Percentiles rank a stretch among this genome's conserved stretches.
These are phyloP conservation scores for Sporobolus alterniflorus DNA, from an alignment of 202 grass and related monocot species.

Conservation along the genomic window DNA sequence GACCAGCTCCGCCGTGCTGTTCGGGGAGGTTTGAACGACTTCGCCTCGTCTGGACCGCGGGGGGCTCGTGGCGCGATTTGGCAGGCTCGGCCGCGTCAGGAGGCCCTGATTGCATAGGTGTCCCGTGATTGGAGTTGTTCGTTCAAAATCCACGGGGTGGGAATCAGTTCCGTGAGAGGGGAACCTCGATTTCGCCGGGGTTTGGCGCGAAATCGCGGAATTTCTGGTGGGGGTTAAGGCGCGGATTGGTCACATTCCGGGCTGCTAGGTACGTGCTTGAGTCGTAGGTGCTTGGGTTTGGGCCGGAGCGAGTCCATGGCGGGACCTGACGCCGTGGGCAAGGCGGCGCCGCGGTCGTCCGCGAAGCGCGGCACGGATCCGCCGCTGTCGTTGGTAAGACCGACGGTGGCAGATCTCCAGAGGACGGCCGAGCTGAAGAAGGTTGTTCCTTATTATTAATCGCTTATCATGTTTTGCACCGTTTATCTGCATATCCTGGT, in stretches of 20 bases:
- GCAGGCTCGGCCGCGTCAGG: neutral
- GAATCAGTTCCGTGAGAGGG: neutral
- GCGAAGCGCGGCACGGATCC: constrained; percentile 67
- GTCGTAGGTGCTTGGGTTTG: neutral
- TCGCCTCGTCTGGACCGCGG: no score
- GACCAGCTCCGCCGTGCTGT: no score
- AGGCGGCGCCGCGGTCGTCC: constrained; percentile 31
- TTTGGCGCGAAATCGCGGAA: neutral
- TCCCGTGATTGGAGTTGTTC: neutral
- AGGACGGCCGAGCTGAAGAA: constrained; percentile 75
- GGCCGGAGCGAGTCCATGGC: constrained; percentile 22
- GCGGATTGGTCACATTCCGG: neutral
- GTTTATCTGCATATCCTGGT: neutral
- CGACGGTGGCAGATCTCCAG: constrained; percentile 68
- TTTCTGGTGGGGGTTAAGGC: neutral
- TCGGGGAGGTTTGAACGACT: no score
- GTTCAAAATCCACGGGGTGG: neutral
- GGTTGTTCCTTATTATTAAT: constrained; percentile 30
- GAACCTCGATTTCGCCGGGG: neutral
- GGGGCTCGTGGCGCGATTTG: neutral
- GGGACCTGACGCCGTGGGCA: constrained; percentile 31
- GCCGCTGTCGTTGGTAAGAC: constrained; percentile 67
- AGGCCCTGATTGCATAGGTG: no score
- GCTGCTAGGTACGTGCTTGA: neutral
- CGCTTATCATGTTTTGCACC: neutral